These are phyloP conservation scores for Naganishia albida DNA, from an alignment of 1,284 basidiomycete species.

Conservation along the genomic window DNA sequence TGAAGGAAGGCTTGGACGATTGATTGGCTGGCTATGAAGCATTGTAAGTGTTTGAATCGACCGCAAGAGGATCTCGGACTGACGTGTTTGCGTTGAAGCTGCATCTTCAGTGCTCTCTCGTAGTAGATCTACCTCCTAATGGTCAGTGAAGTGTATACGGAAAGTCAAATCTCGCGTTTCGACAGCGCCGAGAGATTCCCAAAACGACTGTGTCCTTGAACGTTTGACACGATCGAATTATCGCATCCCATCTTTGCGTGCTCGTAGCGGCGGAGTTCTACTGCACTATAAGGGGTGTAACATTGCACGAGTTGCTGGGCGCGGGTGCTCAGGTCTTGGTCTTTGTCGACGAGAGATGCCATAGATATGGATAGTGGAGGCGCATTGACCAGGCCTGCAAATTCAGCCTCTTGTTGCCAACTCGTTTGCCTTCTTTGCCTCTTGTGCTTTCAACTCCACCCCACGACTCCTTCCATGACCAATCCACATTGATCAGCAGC, in stretches of 20 bases:
- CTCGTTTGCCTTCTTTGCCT: background rate
- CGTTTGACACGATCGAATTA: conserved; percentile 75
- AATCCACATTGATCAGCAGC: too few species aligned
- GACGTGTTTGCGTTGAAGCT: conserved; percentile 32
- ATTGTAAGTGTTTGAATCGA: conserved; percentile 53
- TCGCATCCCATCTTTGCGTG: conserved; percentile 85
- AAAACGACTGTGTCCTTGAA: conserved; percentile 73
- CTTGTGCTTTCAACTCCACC: background rate
- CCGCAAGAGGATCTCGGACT: background rate
- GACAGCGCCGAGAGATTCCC: conserved; percentile 77
- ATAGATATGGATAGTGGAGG: background rate
- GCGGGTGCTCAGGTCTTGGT: background rate
- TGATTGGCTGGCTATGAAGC: conserved; percentile 67
- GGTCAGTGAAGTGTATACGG: conserved; percentile 38
- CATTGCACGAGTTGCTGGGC: conserved; percentile 1
- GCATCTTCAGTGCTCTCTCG: conserved; percentile 73
- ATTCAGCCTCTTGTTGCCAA: too few species aligned
- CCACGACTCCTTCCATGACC: too few species aligned
- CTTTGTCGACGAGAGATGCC: background rate
- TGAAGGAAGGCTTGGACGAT: conserved; percentile 70
- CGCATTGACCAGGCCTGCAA: too few species aligned
- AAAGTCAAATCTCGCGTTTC: background rate
- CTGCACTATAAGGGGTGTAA: conserved; percentile 26
- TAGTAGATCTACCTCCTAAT: conserved; percentile 65
- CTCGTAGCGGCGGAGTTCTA: conserved; percentile 76